Conservation (phyloP, 164 flowering plant genomes). For the Magnolia sinica region DNA sequence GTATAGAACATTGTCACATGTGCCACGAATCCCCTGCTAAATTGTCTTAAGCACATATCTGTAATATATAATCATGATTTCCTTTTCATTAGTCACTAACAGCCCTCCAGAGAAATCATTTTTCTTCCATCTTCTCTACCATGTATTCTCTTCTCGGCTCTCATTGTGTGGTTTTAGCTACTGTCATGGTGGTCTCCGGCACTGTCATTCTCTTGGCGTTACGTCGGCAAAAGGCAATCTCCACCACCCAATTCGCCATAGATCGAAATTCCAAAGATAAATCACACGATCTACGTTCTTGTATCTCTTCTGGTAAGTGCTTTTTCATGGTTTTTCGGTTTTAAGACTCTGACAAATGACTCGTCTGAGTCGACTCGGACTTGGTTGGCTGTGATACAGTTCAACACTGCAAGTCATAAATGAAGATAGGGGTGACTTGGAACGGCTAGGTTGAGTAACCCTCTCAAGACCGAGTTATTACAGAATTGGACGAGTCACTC, state of each 20-base stretch:
- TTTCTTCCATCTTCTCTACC: not conserved
- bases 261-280: conserved; percentile 11
- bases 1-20: too few relatives aligned
- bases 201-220: conserved; percentile 56
- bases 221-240: conserved; percentile 43
- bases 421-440: too few relatives aligned
- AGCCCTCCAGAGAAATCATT: not conserved
- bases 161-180: conserved; percentile 55
- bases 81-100: not conserved
- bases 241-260: conserved; percentile 8
- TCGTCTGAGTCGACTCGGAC: too few relatives aligned
- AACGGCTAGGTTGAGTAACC: too few relatives aligned
- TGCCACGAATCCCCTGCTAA: too few relatives aligned
- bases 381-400: too few relatives aligned
- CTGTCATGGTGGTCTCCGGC: conserved; percentile 76
- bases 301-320: conserved; percentile 57
- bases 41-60: too few relatives aligned
- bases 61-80: too few relatives aligned
- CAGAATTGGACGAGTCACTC: too few relatives aligned
- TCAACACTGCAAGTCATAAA: too few relatives aligned
- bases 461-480: too few relatives aligned
- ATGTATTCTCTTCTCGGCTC: conserved; percentile 57
- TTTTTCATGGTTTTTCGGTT: not conserved
- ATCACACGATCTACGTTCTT: conserved; percentile 35
- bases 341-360: too few relatives aligned